Conservation (phyloP, 306 rosid genomes). For the Cyamopsis tetragonoloba region DNA sequence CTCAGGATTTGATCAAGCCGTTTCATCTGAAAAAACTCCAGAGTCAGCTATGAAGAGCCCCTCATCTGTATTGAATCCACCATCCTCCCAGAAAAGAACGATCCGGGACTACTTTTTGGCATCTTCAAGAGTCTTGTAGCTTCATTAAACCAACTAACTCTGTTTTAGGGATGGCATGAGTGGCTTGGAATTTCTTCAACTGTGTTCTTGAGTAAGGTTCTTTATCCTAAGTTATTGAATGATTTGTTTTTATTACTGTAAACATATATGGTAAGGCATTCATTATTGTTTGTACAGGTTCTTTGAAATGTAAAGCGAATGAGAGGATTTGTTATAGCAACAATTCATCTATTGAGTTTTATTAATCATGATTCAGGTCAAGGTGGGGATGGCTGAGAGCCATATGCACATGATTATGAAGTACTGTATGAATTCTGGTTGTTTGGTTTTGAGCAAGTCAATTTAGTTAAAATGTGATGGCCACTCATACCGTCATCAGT, state of each 20-base stretch:
- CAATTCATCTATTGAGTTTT: neutral
- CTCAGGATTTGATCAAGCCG: constrained; percentile 31
- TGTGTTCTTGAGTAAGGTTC: constrained; percentile 29
- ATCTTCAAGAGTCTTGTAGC: constrained; percentile 33
- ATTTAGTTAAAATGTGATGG: neutral
- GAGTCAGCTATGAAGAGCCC: constrained; percentile 78
- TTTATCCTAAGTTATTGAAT: neutral
- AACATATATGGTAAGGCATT: neutral
- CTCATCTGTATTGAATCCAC: constrained; percentile 87
- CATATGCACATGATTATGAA: no score
- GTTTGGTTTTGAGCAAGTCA: neutral
- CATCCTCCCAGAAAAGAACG: constrained; percentile 77
- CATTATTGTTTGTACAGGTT: constrained; percentile 37
- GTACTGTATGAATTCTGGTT: neutral
- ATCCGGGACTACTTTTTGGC: constrained; percentile 77
- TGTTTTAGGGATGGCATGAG: neutral
- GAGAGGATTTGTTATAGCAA: constrained; percentile 10
- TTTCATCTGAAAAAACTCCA: constrained; percentile 59
- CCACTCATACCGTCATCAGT: neutral
- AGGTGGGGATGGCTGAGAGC: neutral
- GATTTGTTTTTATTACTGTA: neutral
- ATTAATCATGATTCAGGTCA: neutral
- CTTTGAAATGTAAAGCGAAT: constrained; percentile 24
- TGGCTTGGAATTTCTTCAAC: constrained; percentile 14
- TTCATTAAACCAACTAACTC: neutral